These are phyloP conservation scores for Candida tropicalis DNA, from an alignment of 1,139 yeast species.

Conservation along the genomic window DNA sequence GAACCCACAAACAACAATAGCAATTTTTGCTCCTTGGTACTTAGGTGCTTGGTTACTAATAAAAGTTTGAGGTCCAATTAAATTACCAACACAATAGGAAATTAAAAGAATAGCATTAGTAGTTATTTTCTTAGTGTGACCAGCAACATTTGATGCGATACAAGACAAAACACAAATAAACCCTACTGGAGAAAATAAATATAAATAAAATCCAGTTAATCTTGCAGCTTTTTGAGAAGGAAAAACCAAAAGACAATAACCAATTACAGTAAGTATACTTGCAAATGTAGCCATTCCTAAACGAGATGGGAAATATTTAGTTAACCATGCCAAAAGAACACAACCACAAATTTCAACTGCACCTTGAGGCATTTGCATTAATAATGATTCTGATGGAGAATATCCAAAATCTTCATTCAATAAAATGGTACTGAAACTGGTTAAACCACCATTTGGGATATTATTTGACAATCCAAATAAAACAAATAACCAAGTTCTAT, in stretches of 20 bases:
- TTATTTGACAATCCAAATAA: conserved; percentile 28
- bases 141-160: conserved; percentile 64
- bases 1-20: conserved; percentile 36
- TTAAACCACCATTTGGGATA: conserved; percentile 43
- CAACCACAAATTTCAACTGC: conserved; percentile 48
- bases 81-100: conserved; percentile 68
- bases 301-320: conserved; percentile 34
- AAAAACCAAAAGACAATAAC: conserved; percentile 53
- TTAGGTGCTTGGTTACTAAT: conserved; percentile 54
- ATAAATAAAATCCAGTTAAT: conserved; percentile 43
- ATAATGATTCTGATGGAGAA: conserved; percentile 27
- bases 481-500: conserved; percentile 46
- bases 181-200: conserved; percentile 36
- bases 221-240: conserved; percentile 34
- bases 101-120: conserved; percentile 61
- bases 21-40: conserved; percentile 48
- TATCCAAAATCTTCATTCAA: conserved; percentile 46
- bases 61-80: conserved; percentile 74
- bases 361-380: conserved; percentile 40
- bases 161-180: conserved; percentile 51
- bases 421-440: conserved; percentile 48
- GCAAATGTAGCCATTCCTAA: conserved; percentile 47
- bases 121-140: conserved; percentile 67
- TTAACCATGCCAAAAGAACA: conserved; percentile 30
- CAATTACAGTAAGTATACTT: conserved; percentile 37